Base-by-base conservation (phyloP, 2,329 filamentous ascomycete species). In the Zasmidium citrigriseum region DNA sequence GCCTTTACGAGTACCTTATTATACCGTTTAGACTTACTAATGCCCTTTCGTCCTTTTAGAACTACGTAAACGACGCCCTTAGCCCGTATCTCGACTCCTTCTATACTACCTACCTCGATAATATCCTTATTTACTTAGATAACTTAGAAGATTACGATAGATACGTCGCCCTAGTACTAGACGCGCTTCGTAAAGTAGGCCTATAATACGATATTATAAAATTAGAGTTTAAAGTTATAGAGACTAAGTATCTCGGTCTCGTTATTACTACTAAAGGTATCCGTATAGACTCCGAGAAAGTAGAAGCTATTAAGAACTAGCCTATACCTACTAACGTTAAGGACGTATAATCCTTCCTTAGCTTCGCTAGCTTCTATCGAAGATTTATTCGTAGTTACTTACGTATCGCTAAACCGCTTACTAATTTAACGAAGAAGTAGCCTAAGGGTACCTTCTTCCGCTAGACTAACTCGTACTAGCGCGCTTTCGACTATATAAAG, bases 121-220 rank as follows among this genome's bases (percentile, higher is more conserved):
- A 72, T 47, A 67, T 70, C 20, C 48, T 69, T 16, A 64, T 75
- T 14, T 75, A 67, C 59, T 14, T 52, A 7, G 57, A 69, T 46
- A 38, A 72, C 58, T 53, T 74, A 60, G 34, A 54, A 2, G 38
- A 66, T 34, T 47, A 72, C 49, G 57, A 72, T 16, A 21, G 60
- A 44, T 14, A 62, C 47, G 63, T 75, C 16, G 46, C 68, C 14
- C 24, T 67, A 12, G 59, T 64, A 18, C 62, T 72, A 12, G 12
- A 53, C 4, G 25, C 64, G 27, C 27, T 34, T 7, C 14, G 7
- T 7, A 14, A 34, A 46, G 51, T 46, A 10, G 64, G 54, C 2
- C 58, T 72, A 9, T 23, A 54, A 3, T 41, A 49, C 2, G 52
- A 45, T 22, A 50, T 50, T 9, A 27, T 44, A 2, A 60, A 60